Percentiles rank a stretch among this genome's conserved stretches.
Evolutionary conservation across 331 rosid genomes (phyloP).

Genomic region (Pyrus hybrid): DNA sequence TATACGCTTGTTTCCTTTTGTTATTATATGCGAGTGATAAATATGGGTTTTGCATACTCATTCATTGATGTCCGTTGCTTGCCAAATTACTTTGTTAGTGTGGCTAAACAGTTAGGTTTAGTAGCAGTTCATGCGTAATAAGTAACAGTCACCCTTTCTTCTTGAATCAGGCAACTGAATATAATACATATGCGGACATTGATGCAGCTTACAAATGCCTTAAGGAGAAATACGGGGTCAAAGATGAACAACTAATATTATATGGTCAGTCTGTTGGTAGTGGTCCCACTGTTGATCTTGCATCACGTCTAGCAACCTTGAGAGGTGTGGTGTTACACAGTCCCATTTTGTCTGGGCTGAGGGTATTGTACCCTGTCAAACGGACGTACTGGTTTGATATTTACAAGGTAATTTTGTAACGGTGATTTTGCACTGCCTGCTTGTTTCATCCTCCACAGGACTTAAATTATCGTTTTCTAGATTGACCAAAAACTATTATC

Average conservation of each 20-base stretch:
- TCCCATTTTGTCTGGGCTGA: constrained; percentile 88
- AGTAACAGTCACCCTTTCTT: constrained; percentile 31
- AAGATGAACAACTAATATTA: constrained; percentile 74
- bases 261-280: constrained; percentile 97
- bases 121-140: background rate
- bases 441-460: constrained; percentile 15
- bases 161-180: constrained; percentile 88
- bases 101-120: background rate
- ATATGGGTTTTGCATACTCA: background rate
- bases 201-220: constrained; percentile 90
- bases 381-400: constrained; percentile 95
- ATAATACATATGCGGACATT: constrained; percentile 87
- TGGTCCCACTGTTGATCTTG: constrained; percentile 90
- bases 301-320: constrained; percentile 61
- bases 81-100: background rate
- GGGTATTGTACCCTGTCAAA: constrained; percentile 88
- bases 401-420: constrained; percentile 54
- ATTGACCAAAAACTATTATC: background rate
- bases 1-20: background rate
- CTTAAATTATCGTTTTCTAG: constrained; percentile 24
- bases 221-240: constrained; percentile 76
- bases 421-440: background rate
- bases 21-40: background rate
- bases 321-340: constrained; percentile 88
- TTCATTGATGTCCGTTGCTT: background rate